Base-by-base conservation (phyloP, 768 basidiomycete species). In the Lentinula lateritia region DNA sequence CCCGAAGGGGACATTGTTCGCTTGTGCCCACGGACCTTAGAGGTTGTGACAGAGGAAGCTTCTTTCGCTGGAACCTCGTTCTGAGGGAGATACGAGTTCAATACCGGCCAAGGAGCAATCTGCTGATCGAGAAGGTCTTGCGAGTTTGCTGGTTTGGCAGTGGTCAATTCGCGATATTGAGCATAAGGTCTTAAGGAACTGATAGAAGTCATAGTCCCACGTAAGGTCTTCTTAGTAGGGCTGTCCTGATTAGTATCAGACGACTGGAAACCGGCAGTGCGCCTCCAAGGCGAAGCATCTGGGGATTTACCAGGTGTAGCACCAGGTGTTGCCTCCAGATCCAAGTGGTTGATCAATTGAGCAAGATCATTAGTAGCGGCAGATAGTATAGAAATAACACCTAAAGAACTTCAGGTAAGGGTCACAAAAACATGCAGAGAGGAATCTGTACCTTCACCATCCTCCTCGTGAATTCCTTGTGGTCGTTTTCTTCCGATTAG, bases 351-450 rank as follows among this genome's bases (percentile, higher is more conserved):
- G 70, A 93, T 90, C 3, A 93, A 75, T 60, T 83, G 83, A 0
- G 88, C 91, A 3, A 93, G 80, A 45, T 93, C 91, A 55, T 90
- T 84, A 0, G 91, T 93, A 0, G 89, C 91, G 0, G 89, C 89
- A 64, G 88, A 88, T n/a, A 92, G 74, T 35, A 90, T 80, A 0
- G 86, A 89, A 1, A 91, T 68, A 13, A 83, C 83, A 63, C 81
- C 90, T 82, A 64, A 6, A 43, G 42, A 16, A 60, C 28, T 28
- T 28, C 3, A 45, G 9, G 39, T 48, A 63, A 58, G 61, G 36
- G 59, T 56, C 7, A 59, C 43, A 58, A 6, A 50, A 61, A 60
- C 55, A 28, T 3, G 41, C 3, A 60, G 45, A 48, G 61, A 15
- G 10, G n/a, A 34, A 60, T 16, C 61, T 86, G 85, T 73, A 59